Evolutionary conservation across 176 grass and related monocot species (phyloP), one percentile per base, ranked within the genome.

Genomic region (Oryza nivara): DNA sequence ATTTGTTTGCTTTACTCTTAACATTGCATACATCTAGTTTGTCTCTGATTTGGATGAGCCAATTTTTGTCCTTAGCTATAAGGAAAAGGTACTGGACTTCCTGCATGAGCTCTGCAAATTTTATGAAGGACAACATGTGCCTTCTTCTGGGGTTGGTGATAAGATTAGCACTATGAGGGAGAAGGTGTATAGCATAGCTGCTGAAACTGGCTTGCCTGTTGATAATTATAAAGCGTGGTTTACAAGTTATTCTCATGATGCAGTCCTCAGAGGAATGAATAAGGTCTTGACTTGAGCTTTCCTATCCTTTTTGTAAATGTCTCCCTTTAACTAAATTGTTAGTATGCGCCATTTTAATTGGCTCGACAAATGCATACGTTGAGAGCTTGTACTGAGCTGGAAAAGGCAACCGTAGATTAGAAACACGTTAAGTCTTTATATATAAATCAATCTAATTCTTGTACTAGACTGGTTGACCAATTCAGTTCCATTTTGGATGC

Each of bases 51-150:
- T 85, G 68, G 20, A 65, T 82, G 64, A 69, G 63, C 75, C 30
- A 0, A 68, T 92, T 78, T 85, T 82, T 67, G 77, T 92, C 88
- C 68, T 88, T 88, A 98, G 96, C 65, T 80, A 93, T 80, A 91
- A 92, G 86, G 93, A 84, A 70, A 92, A 89, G 89, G 81, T 90
- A 30, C 86, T 96, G 75, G 84, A 94, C 43, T 98, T 98, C 83
- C 90, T 98, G 70, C 67, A 87, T 61, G 93, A 73, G 61, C 83
- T 98, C 16, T 94, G 83, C 85, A 88, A 88, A 76, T 86, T 94
- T 80, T 95, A 93, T 89, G 93, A 94, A 84, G 89, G 83, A 73
- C 85, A 90, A 71, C 83, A 89, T 79, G 79, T 85, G 70, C 71
- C 72, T 80, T 58, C 91, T 74, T 83, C 65, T 14, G 73, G 35